Evolutionary conservation across 257 asterid species (phyloP).

Genomic region (Catharanthus roseus): DNA sequence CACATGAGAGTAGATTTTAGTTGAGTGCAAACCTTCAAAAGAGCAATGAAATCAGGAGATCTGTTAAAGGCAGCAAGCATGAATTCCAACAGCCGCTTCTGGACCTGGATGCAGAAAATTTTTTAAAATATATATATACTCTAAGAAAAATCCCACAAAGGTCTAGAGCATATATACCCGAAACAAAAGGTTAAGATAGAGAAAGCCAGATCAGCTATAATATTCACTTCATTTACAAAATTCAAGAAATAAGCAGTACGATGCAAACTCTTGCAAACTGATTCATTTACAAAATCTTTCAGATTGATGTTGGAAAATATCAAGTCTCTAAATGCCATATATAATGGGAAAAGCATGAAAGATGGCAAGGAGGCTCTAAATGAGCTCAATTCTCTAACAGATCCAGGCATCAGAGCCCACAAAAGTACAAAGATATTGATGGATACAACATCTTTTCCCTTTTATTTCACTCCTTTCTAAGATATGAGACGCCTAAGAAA

Average conservation of each 20-base stretch:
- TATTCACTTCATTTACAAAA: background rate
- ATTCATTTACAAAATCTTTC: background rate
- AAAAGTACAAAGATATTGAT: background rate
- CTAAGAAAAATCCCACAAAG: background rate
- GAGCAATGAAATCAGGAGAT: constrained; percentile 77
- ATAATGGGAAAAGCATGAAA: background rate
- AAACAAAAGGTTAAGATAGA: background rate
- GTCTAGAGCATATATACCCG: background rate
- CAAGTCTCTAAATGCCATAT: constrained; percentile 1
- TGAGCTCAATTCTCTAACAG: background rate
- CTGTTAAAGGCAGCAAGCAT: constrained; percentile 76
- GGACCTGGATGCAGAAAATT: constrained; percentile 43
- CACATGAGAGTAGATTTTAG: background rate
- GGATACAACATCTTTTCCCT: background rate
- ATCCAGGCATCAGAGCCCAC: background rate
- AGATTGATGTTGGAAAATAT: background rate
- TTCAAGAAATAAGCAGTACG: background rate
- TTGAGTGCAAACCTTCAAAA: constrained; percentile 60
- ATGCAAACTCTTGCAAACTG: too few relatives aligned
- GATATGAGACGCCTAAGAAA: background rate
- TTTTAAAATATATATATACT: too few relatives aligned
- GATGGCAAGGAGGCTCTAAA: background rate
- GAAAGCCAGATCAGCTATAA: background rate
- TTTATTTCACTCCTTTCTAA: background rate
- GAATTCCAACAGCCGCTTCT: constrained; percentile 81